Percentiles rank a stretch among this genome's conserved stretches.
phyloP scores from a whole-genome alignment of 352 stramenopile species.

The Blastocystis sp. region DNA sequence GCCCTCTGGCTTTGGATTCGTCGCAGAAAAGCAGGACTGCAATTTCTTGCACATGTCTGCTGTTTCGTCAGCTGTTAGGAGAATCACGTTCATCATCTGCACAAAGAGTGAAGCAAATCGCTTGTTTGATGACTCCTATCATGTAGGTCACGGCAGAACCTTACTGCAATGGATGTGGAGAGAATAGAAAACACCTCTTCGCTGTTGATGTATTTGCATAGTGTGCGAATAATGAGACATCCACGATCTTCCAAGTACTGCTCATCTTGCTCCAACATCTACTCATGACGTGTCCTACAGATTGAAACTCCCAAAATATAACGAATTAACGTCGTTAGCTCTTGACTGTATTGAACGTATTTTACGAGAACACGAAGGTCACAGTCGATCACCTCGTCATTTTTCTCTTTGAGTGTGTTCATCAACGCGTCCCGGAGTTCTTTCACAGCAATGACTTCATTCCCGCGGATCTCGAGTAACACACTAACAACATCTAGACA shows the following conservation, averaged over 20 bases:
- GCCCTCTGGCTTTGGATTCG: constrained; percentile 64
- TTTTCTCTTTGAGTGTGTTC: constrained; percentile 1
- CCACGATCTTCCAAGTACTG: constrained; percentile 81
- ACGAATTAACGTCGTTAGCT: background rate
- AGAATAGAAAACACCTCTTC: constrained; percentile 96
- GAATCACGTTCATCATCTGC: constrained; percentile 96
- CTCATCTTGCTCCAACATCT: constrained; percentile 46
- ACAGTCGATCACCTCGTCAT: constrained; percentile 44
- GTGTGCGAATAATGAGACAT: constrained; percentile 92
- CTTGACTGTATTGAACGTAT: constrained; percentile 1
- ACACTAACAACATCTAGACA: constrained; percentile 20
- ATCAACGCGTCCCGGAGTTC: background rate
- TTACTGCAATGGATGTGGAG: constrained; percentile 67
- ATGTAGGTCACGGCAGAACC: background rate
- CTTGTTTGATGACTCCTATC: constrained; percentile 67
- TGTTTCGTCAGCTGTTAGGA: constrained; percentile 90
- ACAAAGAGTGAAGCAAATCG: constrained; percentile 97
- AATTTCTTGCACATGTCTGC: constrained; percentile 14
- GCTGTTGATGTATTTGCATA: constrained; percentile 91
- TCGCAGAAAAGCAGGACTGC: constrained; percentile 72
- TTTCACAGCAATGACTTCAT: background rate
- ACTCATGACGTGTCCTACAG: background rate
- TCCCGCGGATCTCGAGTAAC: background rate
- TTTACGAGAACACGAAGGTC: constrained; percentile 26
- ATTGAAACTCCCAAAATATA: background rate